Evolutionary conservation across 73 alveolate species (phyloP).

Genomic region (Uronychia binucleata): DNA sequence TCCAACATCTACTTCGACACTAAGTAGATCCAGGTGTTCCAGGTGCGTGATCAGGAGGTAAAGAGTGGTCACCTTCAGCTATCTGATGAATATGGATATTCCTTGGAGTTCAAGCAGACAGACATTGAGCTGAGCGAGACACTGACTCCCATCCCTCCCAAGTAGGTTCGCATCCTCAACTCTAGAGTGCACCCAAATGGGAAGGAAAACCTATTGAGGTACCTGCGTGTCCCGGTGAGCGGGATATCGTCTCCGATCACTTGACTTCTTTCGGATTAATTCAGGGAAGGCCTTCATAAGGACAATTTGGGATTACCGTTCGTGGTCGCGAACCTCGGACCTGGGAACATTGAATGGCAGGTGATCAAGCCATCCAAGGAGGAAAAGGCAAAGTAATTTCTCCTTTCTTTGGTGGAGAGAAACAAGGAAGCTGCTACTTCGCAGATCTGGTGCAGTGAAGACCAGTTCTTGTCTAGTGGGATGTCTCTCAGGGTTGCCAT

Average conservation of each 20-base stretch:
- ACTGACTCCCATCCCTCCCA: background rate
- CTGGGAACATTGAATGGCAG: slow-evolving; percentile 1
- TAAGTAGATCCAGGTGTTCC: background rate
- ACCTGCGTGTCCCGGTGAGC: background rate
- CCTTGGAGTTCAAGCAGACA: background rate
- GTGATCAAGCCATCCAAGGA: background rate
- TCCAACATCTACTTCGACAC: background rate
- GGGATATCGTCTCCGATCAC: background rate
- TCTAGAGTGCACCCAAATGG: background rate
- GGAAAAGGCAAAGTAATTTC: background rate
- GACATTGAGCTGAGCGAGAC: background rate
- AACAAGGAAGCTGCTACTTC: background rate
- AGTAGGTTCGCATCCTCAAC: background rate
- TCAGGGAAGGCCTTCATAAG: background rate
- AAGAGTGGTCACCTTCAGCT: background rate
- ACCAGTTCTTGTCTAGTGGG: background rate
- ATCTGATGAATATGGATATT: background rate
- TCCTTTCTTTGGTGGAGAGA: background rate
- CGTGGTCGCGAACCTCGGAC: background rate
- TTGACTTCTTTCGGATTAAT: background rate
- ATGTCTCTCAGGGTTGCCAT: background rate
- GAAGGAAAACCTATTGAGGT: background rate
- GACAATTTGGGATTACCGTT: background rate
- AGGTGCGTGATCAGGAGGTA: background rate
- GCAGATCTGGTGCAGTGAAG: background rate